Conservation (phyloP, 2,329 filamentous ascomycete species). For the Colletotrichum theobromicola region DNA sequence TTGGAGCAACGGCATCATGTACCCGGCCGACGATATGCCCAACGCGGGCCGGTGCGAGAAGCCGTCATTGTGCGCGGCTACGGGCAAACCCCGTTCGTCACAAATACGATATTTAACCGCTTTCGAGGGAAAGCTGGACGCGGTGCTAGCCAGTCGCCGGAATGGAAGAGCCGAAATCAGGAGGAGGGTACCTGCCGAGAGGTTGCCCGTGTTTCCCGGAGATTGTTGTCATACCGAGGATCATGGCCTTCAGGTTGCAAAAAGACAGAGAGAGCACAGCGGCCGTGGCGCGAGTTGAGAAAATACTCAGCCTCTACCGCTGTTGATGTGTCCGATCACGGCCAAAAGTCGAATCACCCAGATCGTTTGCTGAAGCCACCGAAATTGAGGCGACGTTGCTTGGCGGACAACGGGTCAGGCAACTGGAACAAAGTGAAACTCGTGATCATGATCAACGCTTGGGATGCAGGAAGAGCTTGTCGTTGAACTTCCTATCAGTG, state of each 20-base stretch:
- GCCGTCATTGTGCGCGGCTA: neutral
- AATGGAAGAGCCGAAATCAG: neutral
- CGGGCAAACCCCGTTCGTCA: neutral
- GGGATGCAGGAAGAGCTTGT: neutral
- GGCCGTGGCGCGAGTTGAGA: neutral
- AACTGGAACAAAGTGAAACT: neutral
- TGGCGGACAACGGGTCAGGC: neutral
- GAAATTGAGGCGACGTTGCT: neutral
- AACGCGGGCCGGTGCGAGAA: conserved; percentile 8
- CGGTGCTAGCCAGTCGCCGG: neutral
- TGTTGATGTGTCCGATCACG: neutral
- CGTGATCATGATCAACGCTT: neutral
- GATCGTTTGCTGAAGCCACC: neutral
- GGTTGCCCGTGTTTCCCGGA: neutral
- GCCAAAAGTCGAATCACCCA: neutral
- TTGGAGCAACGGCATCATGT: neutral
- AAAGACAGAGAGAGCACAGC: neutral
- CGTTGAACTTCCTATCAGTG: neutral
- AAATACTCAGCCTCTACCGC: neutral
- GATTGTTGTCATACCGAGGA: neutral
- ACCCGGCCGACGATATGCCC: conserved; percentile 3
- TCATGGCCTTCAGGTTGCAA: neutral
- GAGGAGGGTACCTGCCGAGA: neutral
- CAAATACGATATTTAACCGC: neutral
- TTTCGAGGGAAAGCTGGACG: neutral